A percentile compares a stretch with the other conserved stretches of the same genome.
These are phyloP conservation scores for Pleodorina starrii DNA, from an alignment of 139 green algal genomes.

Conservation along the genomic window DNA sequence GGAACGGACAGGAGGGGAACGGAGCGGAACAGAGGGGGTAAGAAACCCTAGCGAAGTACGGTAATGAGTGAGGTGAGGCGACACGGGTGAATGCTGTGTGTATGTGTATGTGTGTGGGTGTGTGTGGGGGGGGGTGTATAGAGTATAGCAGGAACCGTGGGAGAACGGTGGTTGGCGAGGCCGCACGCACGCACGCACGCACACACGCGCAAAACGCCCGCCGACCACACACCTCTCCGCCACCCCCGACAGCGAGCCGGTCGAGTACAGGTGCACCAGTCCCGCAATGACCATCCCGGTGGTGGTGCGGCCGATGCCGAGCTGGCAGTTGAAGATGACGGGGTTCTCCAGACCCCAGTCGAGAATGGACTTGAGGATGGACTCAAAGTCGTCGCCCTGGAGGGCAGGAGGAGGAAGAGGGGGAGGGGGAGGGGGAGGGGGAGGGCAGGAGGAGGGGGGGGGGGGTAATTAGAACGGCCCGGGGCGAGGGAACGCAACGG, in stretches of 20 bases:
- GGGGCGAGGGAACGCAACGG: too few species aligned
- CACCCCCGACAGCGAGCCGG: slow-evolving; percentile 10
- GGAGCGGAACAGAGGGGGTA: too few species aligned
- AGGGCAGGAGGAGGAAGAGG: background rate
- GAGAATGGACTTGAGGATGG: slow-evolving; percentile 59
- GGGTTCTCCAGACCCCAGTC: slow-evolving; percentile 58
- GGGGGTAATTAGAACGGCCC: background rate
- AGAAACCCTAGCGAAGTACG: too few species aligned
- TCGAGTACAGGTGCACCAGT: slow-evolving; percentile 81
- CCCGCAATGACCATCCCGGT: slow-evolving; percentile 91
- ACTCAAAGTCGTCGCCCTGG: slow-evolving; percentile 77
- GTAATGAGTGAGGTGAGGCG: too few species aligned
- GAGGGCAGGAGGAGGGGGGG: background rate
- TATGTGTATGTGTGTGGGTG: too few species aligned
- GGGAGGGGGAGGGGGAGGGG: background rate
- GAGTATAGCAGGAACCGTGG: too few species aligned
- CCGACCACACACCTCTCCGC: background rate
- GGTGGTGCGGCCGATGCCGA: slow-evolving; percentile 92
- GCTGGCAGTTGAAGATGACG: slow-evolving; percentile 95
- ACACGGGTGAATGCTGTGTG: too few species aligned
- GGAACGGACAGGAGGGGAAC: too few species aligned
- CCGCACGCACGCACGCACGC: too few species aligned
- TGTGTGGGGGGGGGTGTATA: too few species aligned
- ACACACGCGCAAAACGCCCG: too few species aligned
- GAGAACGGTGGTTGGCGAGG: too few species aligned